phyloP scores from a whole-genome alignment of 148 eudicot genomes.

The Silene uniflora region DNA sequence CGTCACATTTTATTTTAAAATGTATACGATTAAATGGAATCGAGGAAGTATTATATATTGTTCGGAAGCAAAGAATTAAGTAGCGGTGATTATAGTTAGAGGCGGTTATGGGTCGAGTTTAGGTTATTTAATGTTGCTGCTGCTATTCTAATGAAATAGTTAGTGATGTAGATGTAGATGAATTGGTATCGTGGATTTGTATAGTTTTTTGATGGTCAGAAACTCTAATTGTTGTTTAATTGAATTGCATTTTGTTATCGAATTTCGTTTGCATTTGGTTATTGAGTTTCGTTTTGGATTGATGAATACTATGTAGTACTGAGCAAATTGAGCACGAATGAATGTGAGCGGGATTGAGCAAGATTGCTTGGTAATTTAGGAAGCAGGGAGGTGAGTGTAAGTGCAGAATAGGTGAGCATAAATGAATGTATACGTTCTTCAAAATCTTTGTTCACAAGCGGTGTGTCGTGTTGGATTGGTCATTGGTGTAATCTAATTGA shows the following conservation, averaged over 20 bases:
- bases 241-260: background rate
- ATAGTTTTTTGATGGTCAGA: background rate
- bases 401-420: too few relatives aligned
- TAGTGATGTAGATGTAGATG: background rate
- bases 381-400: background rate
- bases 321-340: too few relatives aligned
- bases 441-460: too few relatives aligned
- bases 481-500: too few relatives aligned
- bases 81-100: background rate
- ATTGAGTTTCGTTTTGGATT: background rate
- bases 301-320: background rate
- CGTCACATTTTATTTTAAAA: too few relatives aligned
- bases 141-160: background rate
- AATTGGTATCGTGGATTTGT: background rate
- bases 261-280: background rate
- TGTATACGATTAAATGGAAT: too few relatives aligned
- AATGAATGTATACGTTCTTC: too few relatives aligned
- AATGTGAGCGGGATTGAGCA: too few relatives aligned
- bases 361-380: background rate
- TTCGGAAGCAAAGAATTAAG: background rate
- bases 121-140: conserved; percentile 1
- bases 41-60: background rate
- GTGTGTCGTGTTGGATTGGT: too few relatives aligned
- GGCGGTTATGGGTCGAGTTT: background rate
- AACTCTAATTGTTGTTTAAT: background rate